These are phyloP conservation scores for Candida broadrunensis DNA, from an alignment of 805 yeast species.

Conservation along the genomic window DNA sequence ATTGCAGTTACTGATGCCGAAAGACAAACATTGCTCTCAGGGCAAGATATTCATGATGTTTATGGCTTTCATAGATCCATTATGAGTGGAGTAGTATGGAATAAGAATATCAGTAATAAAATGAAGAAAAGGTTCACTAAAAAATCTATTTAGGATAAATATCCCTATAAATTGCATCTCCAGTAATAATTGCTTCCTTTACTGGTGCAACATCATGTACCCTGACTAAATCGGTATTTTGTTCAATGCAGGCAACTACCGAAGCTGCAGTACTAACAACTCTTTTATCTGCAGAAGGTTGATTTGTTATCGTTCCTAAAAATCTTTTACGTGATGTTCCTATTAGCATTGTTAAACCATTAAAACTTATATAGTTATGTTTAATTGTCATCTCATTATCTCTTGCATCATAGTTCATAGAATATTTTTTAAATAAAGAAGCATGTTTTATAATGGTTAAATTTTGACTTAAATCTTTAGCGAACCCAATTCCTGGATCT, in stretches of 20 bases:
- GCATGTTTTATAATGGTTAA: slow-evolving; percentile 57
- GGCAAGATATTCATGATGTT: slow-evolving; percentile 35
- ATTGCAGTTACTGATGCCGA: slow-evolving; percentile 41
- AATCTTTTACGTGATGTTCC: slow-evolving; percentile 92
- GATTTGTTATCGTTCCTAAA: slow-evolving; percentile 70
- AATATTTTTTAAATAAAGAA: slow-evolving; percentile 47
- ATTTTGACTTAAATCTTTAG: slow-evolving; percentile 76
- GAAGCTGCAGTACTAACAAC: slow-evolving; percentile 75
- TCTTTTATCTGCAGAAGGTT: slow-evolving; percentile 55
- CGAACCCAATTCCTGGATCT: slow-evolving; percentile 97
- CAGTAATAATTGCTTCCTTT: slow-evolving; percentile 45
- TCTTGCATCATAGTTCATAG: slow-evolving; percentile 19
- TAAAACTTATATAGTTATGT: slow-evolving; percentile 38
- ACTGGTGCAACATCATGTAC: slow-evolving; percentile 78
- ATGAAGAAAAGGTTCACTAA: slow-evolving; percentile 40
- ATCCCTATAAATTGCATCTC: slow-evolving; percentile 68
- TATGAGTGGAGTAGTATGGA: slow-evolving; percentile 62
- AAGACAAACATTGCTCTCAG: slow-evolving; percentile 23
- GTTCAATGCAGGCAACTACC: slow-evolving; percentile 68
- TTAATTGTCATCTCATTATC: slow-evolving; percentile 9
- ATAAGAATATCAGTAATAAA: slow-evolving; percentile 53
- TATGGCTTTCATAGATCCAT: slow-evolving; percentile 42
- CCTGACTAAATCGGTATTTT: slow-evolving; percentile 75
- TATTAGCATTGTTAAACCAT: slow-evolving; percentile 63
- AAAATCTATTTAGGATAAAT: slow-evolving; percentile 9